Base-by-base conservation (phyloP, 1,284 basidiomycete species). In the Fomitopsis schrenkii region DNA sequence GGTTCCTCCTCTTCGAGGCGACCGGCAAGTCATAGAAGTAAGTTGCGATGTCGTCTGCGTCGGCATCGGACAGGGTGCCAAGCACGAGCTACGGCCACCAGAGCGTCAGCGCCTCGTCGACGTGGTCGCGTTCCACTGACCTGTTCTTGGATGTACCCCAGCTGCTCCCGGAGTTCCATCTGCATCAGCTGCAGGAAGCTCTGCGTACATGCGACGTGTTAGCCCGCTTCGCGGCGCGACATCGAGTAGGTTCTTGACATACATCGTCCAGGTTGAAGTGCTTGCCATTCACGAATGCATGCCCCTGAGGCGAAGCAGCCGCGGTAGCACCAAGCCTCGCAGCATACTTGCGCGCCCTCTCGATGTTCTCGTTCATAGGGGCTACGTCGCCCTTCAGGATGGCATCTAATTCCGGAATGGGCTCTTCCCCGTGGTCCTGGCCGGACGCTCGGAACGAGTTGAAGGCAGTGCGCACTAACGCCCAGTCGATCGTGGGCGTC, bases 1-100 rank as follows among this genome's bases (percentile, higher is more conserved):
- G 76, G 71, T 94, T 97, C 15, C 97, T 79, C 28, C 88, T 81
- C 60, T 79, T 77, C 46, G 82, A 79, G 0, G 93, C 87, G 0
- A 83, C 83, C 0, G 94, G 91, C 2, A 95, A 82, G 70, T 97
- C 93, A 72, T 97, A 98, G 77, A 98, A 98, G 75, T 90, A 93
- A 5, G 82, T 90, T 12, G 85, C 76, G 55, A 95, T 80, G 22
- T 76, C 73, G 3, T 74, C 77, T 8, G 75, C 71, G 59, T 84
- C 79, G 1, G 79, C 79, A 50, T 93, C 88, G 2, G 79, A 80
- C 17, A 96, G 71, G 38, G 79, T 74, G 2, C 87, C 85, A 53
- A 76, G 73, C 71, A 92, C 91, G 15, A 95, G 75, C 87, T 94
- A 26, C 35, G 12, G 10, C 3, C 17, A 2, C 8, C 2, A 9